A percentile compares a stretch with the other conserved stretches of the same genome.
Conservation (phyloP, 2,329 filamentous ascomycete species). For the Lachnellula cervina region DNA sequence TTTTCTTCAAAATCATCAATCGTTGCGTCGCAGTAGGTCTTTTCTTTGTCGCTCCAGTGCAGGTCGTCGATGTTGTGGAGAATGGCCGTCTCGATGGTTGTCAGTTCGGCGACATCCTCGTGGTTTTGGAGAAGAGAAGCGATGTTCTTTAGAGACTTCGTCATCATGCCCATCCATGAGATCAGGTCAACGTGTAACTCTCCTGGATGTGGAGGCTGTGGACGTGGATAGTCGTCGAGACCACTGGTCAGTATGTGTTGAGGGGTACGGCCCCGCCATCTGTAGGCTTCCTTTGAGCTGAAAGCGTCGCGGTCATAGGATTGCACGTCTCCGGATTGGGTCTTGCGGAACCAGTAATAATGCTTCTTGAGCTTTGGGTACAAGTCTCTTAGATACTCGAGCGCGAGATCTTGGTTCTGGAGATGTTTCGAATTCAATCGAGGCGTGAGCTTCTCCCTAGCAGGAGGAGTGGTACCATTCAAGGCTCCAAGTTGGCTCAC, state of each 20-base stretch:
- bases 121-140: slow-evolving; percentile 67
- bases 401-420: slow-evolving; percentile 60
- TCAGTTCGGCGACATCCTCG: slow-evolving; percentile 72
- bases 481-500: slow-evolving; percentile 66
- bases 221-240: slow-evolving; percentile 90
- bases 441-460: slow-evolving; percentile 44
- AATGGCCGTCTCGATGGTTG: slow-evolving; percentile 69
- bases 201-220: slow-evolving; percentile 89
- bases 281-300: slow-evolving; percentile 86
- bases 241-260: slow-evolving; percentile 88
- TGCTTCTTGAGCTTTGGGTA: slow-evolving; percentile 87
- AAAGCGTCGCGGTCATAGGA: slow-evolving; percentile 86
- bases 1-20: slow-evolving; percentile 95
- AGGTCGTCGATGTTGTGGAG: slow-evolving; percentile 83
- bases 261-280: slow-evolving; percentile 87
- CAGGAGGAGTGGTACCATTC: slow-evolving; percentile 42
- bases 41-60: slow-evolving; percentile 79
- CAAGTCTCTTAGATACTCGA: slow-evolving; percentile 67
- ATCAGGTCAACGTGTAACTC: slow-evolving; percentile 94
- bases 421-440: slow-evolving; percentile 59
- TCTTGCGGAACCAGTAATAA: slow-evolving; percentile 92
- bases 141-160: slow-evolving; percentile 75
- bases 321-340: slow-evolving; percentile 84
- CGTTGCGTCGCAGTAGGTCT: slow-evolving; percentile 90
- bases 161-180: slow-evolving; percentile 97